phyloP scores from a whole-genome alignment of 805 yeast species.

The Ogataea siamensis region DNA sequence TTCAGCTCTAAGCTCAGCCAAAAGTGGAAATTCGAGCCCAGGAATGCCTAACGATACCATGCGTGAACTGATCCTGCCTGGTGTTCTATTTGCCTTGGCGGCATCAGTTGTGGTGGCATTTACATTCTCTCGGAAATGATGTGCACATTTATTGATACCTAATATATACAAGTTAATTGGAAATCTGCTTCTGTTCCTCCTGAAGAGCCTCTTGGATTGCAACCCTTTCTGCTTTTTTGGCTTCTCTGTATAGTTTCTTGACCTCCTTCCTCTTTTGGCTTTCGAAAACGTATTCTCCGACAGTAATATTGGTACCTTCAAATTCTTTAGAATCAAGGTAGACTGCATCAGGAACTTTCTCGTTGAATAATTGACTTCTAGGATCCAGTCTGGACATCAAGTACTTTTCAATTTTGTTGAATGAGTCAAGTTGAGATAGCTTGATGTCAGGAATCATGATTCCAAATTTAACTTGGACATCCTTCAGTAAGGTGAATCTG shows the following conservation, averaged over 20 bases:
- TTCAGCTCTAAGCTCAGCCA: constrained; percentile 1
- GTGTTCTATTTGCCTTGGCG: constrained; percentile 59
- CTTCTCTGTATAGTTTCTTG: constrained; percentile 42
- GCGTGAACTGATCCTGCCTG: constrained; percentile 61
- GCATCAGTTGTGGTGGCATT: constrained; percentile 57
- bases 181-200: constrained; percentile 6
- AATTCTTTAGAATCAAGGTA: constrained; percentile 56
- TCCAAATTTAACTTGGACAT: constrained; percentile 47
- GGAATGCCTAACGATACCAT: constrained; percentile 35
- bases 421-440: constrained; percentile 41
- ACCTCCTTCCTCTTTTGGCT: constrained; percentile 44
- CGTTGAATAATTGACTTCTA: constrained; percentile 44
- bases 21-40: constrained; percentile 10
- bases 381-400: constrained; percentile 39
- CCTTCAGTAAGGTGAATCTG: constrained; percentile 50
- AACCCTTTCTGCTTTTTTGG: constrained; percentile 27
- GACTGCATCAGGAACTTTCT: constrained; percentile 70
- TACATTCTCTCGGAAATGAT: constrained; percentile 44
- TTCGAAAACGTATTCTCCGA: constrained; percentile 50
- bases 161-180: constrained; percentile 17
- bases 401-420: constrained; percentile 39
- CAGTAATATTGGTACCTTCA: constrained; percentile 53
- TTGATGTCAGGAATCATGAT: constrained; percentile 52
- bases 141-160: constrained; percentile 13
- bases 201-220: constrained; percentile 3